Evolutionary conservation across 768 basidiomycete genomes (phyloP).

Genomic region (Sutorius australiensis): DNA sequence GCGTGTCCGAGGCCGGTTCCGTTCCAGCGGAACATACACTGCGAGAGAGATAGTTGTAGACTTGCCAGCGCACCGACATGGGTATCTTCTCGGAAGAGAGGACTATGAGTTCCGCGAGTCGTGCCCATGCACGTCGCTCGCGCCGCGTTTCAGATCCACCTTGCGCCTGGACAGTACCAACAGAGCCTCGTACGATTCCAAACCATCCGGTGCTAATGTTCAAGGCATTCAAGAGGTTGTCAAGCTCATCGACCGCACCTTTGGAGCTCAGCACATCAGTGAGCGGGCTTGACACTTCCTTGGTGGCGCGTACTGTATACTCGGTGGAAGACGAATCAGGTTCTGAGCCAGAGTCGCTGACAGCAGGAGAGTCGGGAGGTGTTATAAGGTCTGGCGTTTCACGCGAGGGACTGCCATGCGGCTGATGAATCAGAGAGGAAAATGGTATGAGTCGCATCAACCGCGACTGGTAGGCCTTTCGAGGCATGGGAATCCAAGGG

Average conservation of each 20-base stretch:
- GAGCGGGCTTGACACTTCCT: conserved; percentile 15
- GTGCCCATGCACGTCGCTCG: conserved; percentile 48
- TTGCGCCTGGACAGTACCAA: conserved; percentile 3
- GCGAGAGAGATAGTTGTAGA: conserved; percentile 50
- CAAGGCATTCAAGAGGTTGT: conserved; percentile 37
- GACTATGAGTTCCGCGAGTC: conserved; percentile 46
- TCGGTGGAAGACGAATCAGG: conserved; percentile 30
- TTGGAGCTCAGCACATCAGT: conserved; percentile 32
- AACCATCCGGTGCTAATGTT: conserved; percentile 36
- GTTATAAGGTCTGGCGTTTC: conserved; percentile 23
- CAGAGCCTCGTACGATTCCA: conserved; percentile 32
- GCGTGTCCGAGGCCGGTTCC: conserved; percentile 27
- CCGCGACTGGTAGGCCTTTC: conserved; percentile 19
- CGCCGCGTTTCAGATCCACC: conserved; percentile 23
- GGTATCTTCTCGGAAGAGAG: conserved; percentile 30
- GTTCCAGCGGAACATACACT: neutral
- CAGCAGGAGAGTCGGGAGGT: conserved; percentile 25
- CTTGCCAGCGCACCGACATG: conserved; percentile 43
- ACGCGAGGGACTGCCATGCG: neutral
- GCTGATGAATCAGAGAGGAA: conserved; percentile 7
- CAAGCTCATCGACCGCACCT: conserved; percentile 38
- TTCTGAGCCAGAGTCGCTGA: conserved; percentile 27
- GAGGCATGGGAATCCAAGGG: conserved; percentile 38
- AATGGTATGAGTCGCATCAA: conserved; percentile 29
- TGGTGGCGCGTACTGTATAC: conserved; percentile 20